Conservation (phyloP, 495 filamentous ascomycete species). For the Trichoderma gamsii region DNA sequence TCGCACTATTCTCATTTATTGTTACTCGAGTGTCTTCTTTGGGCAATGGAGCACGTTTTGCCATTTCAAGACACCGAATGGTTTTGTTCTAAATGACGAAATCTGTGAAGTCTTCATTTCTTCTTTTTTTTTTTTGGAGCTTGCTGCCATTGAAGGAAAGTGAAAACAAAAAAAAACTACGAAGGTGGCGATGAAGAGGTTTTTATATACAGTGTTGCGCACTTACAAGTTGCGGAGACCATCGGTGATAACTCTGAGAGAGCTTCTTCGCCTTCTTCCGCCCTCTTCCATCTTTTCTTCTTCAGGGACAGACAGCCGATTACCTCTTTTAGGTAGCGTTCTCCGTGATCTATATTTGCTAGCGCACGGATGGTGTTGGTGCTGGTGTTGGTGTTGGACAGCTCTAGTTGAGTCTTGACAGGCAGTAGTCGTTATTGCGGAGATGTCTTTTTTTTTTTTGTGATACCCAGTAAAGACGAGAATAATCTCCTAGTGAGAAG, state of each 20-base stretch:
- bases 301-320: not conserved
- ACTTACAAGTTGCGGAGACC: no score
- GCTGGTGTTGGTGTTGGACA: not conserved
- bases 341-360: slow-evolving; percentile 1
- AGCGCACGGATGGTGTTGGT: not conserved
- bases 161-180: no score
- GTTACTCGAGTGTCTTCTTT: not conserved
- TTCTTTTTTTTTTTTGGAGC: no score
- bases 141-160: no score
- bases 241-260: not conserved
- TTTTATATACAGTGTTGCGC: no score
- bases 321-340: not conserved
- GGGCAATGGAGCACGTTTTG: not conserved
- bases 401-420: not conserved
- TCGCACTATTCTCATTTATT: not conserved
- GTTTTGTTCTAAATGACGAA: no score
- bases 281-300: not conserved
- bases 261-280: not conserved
- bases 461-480: not conserved
- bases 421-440: not conserved
- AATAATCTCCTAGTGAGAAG: not conserved
- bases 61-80: not conserved
- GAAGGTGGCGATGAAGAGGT: no score
- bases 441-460: not conserved
- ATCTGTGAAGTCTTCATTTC: no score